These are phyloP conservation scores for Nephelium lappaceum DNA, from an alignment of 345 rosid species.

Conservation along the genomic window DNA sequence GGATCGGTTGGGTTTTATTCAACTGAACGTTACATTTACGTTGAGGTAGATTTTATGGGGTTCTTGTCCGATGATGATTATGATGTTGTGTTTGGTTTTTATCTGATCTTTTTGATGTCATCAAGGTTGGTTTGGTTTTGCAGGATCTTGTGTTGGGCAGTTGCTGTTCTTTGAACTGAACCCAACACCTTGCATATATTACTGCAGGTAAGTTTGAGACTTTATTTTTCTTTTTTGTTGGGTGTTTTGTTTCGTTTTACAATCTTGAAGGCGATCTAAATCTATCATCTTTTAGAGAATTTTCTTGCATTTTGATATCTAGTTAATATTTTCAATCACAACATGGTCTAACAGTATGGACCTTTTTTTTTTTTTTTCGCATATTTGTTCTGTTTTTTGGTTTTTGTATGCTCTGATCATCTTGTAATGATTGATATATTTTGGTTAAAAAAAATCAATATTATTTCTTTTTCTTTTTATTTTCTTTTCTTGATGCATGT, in stretches of 20 bases:
- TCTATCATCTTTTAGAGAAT: not conserved
- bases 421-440: not conserved
- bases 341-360: conserved; percentile 3
- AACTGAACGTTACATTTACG: conserved; percentile 1
- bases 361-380: not conserved
- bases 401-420: not conserved
- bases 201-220: conserved; percentile 29
- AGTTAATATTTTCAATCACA: not conserved
- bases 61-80: not conserved
- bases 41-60: conserved; percentile 20
- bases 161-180: conserved; percentile 14
- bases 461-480: too few species aligned
- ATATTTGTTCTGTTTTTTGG: not conserved
- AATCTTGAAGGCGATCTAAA: conserved; percentile 14
- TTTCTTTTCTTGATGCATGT: not conserved
- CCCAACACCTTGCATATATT: conserved; percentile 17
- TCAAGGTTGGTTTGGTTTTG: conserved; percentile 13
- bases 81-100: not conserved
- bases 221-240: conserved; percentile 21
- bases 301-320: conserved; percentile 2
- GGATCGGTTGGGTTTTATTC: conserved; percentile 33
- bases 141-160: conserved; percentile 26
- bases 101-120: conserved; percentile 3
- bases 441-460: not conserved
- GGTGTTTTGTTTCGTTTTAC: not conserved